Evolutionary conservation across 805 yeast genomes (phyloP).

Genomic region (Candida wancherniae): DNA sequence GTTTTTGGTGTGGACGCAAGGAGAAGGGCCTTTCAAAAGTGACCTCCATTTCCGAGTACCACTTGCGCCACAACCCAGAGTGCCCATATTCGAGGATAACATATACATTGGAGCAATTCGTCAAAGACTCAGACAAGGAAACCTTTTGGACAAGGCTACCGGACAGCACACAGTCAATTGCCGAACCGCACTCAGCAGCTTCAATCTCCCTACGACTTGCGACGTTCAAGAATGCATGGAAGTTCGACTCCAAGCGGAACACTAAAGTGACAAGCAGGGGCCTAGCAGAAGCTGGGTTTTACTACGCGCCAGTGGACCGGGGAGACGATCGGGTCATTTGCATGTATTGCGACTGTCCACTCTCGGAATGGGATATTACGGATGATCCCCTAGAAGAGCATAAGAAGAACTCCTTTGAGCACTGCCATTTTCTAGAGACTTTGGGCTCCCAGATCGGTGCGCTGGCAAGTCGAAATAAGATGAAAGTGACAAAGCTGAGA

Average conservation of each 20-base stretch:
- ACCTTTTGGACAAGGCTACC: conserved; percentile 12
- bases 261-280: conserved; percentile 11
- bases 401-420: conserved; percentile 17
- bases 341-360: conserved; percentile 26
- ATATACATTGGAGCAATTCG: conserved; percentile 7
- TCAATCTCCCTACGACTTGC: conserved; percentile 14
- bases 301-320: conserved; percentile 27
- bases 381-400: conserved; percentile 67
- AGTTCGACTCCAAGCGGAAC: conserved; percentile 7
- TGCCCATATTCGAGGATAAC: conserved; percentile 15
- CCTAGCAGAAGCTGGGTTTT: conserved; percentile 45
- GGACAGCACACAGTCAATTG: conserved; percentile 4
- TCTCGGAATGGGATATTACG: conserved; percentile 50
- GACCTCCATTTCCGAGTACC: conserved; percentile 16
- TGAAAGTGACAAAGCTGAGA: too few species aligned
- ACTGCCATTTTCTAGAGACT: conserved; percentile 27
- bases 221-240: conserved; percentile 16
- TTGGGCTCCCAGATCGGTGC: too few species aligned
- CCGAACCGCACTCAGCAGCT: conserved; percentile 11
- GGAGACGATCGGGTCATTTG: conserved; percentile 33
- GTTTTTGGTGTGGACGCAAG: conserved; percentile 49
- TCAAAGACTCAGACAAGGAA: conserved; percentile 7
- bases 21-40: conserved; percentile 21
- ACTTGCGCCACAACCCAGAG: conserved; percentile 16
- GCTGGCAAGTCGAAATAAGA: too few species aligned